Conservation (phyloP, 768 basidiomycete species). For the Pulveroboletus sp. region DNA sequence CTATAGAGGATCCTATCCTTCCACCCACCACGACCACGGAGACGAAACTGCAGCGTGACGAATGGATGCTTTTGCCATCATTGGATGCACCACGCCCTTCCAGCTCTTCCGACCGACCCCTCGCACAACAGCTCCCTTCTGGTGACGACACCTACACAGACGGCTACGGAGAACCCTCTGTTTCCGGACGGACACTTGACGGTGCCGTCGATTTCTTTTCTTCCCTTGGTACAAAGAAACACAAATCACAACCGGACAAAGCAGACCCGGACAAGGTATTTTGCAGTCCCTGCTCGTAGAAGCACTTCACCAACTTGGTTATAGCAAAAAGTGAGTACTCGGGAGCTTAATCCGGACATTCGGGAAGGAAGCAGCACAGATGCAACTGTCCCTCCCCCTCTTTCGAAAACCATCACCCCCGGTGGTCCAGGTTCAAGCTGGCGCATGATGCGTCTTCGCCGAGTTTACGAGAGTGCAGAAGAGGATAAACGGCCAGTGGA, state of each 20-base stretch:
- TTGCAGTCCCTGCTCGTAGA: not conserved
- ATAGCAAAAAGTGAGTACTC: constrained; percentile 59
- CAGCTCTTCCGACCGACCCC: constrained; percentile 28
- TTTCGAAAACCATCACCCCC: constrained; percentile 56
- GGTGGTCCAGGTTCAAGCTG: constrained; percentile 94
- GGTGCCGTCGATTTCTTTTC: constrained; percentile 89
- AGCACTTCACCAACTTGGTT: constrained; percentile 13
- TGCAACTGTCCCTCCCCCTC: constrained; percentile 35
- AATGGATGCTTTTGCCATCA: constrained; percentile 83
- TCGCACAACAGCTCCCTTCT: constrained; percentile 23
- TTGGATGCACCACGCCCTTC: constrained; percentile 25
- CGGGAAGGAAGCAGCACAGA: constrained; percentile 42
- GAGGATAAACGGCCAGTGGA: constrained; percentile 75
- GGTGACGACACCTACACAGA: constrained; percentile 59
- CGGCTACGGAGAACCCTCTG: constrained; percentile 55
- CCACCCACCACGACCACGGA: constrained; percentile 48
- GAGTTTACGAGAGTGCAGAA: constrained; percentile 86
- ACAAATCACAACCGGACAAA: constrained; percentile 54
- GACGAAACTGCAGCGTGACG: constrained; percentile 62
- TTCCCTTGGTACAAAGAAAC: constrained; percentile 73
- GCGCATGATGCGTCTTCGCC: constrained; percentile 95
- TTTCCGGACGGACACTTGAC: constrained; percentile 43
- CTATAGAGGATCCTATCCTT: constrained; percentile 44
- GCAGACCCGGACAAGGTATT: constrained; percentile 72
- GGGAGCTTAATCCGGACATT: constrained; percentile 62